These are phyloP conservation scores for Fraxinus albicans DNA, from an alignment of 305 asterid genomes.

Conservation along the genomic window DNA sequence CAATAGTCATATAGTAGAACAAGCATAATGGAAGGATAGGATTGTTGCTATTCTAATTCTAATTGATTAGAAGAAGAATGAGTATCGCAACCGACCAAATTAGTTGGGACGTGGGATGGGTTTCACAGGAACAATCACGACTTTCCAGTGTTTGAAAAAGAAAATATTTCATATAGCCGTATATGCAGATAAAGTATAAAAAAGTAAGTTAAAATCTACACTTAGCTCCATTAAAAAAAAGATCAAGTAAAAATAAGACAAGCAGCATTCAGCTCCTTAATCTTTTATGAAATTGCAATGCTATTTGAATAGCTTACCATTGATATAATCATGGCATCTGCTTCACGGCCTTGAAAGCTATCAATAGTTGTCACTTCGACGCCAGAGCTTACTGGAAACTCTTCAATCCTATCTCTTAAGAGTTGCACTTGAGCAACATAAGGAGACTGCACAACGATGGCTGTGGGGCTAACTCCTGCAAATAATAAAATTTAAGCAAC, in stretches of 20 bases:
- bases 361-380: conserved; percentile 92
- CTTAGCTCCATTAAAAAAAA: conserved; percentile 3
- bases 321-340: conserved; percentile 94
- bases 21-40: background rate
- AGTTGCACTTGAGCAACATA: conserved; percentile 98
- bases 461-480: conserved; percentile 79
- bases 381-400: conserved; percentile 73
- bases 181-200: background rate
- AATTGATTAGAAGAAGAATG: background rate
- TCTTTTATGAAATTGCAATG: background rate
- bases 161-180: background rate
- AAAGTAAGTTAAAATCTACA: background rate
- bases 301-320: conserved; percentile 53
- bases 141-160: background rate
- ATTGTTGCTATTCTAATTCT: background rate
- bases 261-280: conserved; percentile 6
- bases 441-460: conserved; percentile 94
- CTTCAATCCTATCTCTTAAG: conserved; percentile 82
- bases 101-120: background rate
- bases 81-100: conserved; percentile 13
- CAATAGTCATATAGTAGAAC: background rate
- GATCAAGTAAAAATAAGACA: conserved; percentile 4
- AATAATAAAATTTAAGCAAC: conserved; percentile 20
- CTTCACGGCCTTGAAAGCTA: conserved; percentile 99
- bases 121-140: background rate